Evolutionary conservation across 2,329 filamentous ascomycete species (phyloP).

Genomic region (Dothiorella sarmentorum): DNA sequence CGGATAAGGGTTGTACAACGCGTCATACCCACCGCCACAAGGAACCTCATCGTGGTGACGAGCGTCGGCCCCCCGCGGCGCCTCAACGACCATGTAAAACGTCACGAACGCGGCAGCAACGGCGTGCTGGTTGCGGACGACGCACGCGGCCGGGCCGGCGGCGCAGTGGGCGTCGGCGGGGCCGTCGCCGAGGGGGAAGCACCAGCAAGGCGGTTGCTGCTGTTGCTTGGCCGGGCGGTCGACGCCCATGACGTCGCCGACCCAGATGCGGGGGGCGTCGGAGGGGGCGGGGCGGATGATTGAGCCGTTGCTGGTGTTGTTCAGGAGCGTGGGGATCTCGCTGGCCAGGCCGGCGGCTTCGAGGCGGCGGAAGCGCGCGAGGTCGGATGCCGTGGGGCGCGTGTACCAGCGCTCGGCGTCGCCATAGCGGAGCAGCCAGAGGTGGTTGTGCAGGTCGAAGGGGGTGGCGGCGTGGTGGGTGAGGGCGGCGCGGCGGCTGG

Average conservation of each 20-base stretch:
- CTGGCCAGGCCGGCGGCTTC: background rate
- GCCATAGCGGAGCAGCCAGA: constrained; percentile 14
- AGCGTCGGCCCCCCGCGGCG: background rate
- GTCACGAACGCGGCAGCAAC: background rate
- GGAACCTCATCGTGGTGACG: background rate
- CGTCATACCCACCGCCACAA: background rate
- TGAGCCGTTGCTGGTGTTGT: background rate
- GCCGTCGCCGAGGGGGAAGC: background rate
- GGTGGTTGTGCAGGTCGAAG: constrained; percentile 4
- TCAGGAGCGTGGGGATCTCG: background rate
- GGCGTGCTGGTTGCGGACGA: background rate
- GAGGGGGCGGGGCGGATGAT: background rate
- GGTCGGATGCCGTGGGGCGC: background rate
- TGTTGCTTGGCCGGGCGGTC: too few species aligned
- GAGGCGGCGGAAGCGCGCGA: background rate
- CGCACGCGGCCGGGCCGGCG: background rate
- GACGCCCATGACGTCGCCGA: constrained; percentile 6
- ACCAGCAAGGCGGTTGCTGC: too few species aligned
- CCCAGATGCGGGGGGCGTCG: background rate
- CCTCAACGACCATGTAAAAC: constrained; percentile 3
- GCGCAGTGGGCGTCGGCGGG: background rate
- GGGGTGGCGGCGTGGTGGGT: constrained; percentile 7
- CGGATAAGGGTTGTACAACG: background rate
- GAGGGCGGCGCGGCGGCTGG: background rate
- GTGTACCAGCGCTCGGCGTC: constrained; percentile 10